These are phyloP conservation scores for Ogataea pini DNA, from an alignment of 805 yeast species.

Conservation along the genomic window DNA sequence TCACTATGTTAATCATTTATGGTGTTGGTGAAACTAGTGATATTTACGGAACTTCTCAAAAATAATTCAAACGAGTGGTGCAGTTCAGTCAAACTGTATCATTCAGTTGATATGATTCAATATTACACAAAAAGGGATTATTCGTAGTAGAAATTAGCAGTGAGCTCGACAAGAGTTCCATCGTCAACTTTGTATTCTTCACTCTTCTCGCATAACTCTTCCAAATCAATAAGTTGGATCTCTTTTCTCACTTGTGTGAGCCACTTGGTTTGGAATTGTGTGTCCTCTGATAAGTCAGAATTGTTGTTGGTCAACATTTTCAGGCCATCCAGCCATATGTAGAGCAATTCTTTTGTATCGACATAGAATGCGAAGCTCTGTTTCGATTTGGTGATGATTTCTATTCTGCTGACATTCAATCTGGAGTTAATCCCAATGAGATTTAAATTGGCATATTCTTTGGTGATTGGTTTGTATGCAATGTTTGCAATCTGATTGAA, in stretches of 20 bases:
- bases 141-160: constrained; percentile 20
- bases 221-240: constrained; percentile 48
- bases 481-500: constrained; percentile 53
- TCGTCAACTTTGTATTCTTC: constrained; percentile 10
- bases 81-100: background rate
- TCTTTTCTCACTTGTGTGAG: constrained; percentile 47
- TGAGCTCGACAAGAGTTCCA: constrained; percentile 10
- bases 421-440: constrained; percentile 61
- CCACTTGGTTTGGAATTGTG: constrained; percentile 45
- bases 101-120: background rate
- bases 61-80: background rate
- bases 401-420: constrained; percentile 31
- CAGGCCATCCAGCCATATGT: constrained; percentile 79
- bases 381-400: constrained; percentile 19
- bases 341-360: constrained; percentile 66
- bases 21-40: background rate
- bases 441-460: constrained; percentile 37
- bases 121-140: background rate
- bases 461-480: constrained; percentile 50
- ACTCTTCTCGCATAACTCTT: constrained; percentile 21
- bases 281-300: constrained; percentile 42
- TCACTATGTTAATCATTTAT: background rate
- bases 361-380: constrained; percentile 59
- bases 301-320: constrained; percentile 47
- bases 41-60: background rate